Percentiles rank a stretch among this genome's conserved stretches.
Evolutionary conservation across 1,284 basidiomycete genomes (phyloP).

Genomic region (Lignosus rhinocerotis): DNA sequence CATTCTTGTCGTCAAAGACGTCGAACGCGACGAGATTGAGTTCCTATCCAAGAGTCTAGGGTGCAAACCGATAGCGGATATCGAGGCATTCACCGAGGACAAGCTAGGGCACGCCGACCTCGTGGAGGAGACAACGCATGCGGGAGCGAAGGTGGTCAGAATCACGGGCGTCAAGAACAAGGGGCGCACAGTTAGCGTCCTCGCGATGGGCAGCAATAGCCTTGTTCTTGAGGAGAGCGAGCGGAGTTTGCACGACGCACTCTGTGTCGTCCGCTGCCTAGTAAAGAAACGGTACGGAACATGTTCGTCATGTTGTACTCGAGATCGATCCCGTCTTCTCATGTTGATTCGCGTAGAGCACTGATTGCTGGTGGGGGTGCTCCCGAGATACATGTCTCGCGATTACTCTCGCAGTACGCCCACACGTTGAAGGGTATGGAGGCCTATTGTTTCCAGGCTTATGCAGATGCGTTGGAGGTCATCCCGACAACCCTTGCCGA

Average conservation of each 20-base stretch:
- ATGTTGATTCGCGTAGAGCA: conserved; percentile 55
- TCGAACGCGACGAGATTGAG: conserved; percentile 98
- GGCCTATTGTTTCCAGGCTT: conserved; percentile 98
- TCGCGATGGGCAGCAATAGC: conserved; percentile 93
- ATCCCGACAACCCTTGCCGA: conserved; percentile 98
- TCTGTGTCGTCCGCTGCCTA: conserved; percentile 97
- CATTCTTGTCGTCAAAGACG: conserved; percentile 96
- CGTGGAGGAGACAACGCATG: conserved; percentile 87
- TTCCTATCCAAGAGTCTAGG: conserved; percentile 95
- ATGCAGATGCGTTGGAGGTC: conserved; percentile 96
- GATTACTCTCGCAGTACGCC: conserved; percentile 87
- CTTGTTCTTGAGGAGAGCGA: conserved; percentile 98
- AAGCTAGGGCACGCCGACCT: conserved; percentile 97
- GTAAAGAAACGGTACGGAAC: conserved; percentile 90
- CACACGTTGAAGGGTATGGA: conserved; percentile 98
- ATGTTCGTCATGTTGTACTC: not conserved
- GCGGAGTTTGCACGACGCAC: conserved; percentile 95
- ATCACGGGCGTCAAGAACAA: conserved; percentile 96
- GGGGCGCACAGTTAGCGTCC: conserved; percentile 92
- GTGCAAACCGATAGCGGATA: conserved; percentile 96
- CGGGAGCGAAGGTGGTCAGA: conserved; percentile 91
- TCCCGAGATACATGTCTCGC: conserved; percentile 98
- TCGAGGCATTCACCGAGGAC: conserved; percentile 98
- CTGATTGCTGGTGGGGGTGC: conserved; percentile 97
- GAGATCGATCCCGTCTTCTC: not conserved